Conservation (phyloP, 768 basidiomycete species). For the Boletus rubroflammeus region DNA sequence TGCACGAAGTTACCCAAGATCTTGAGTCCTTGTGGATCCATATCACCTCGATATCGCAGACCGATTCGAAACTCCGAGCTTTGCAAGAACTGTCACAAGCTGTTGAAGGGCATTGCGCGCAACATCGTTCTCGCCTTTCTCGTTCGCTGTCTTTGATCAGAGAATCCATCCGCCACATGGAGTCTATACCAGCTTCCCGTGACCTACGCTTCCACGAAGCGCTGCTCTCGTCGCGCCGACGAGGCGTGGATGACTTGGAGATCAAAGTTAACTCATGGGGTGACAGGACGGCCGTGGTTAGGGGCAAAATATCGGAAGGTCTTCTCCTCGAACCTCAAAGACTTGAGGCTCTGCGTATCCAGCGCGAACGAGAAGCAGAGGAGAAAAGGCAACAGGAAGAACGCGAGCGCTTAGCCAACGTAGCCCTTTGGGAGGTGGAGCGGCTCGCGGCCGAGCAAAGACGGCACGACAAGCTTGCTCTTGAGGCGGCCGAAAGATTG, state of each 20-base stretch:
- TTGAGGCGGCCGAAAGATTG: not conserved
- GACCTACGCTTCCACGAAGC: constrained; percentile 46
- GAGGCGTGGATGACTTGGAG: constrained; percentile 51
- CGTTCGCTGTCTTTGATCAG: constrained; percentile 53
- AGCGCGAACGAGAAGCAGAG: constrained; percentile 26
- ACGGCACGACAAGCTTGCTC: constrained; percentile 28
- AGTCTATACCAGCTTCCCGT: constrained; percentile 40
- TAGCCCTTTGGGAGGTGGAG: constrained; percentile 34
- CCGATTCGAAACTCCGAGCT: constrained; percentile 29
- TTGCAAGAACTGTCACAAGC: constrained; percentile 37
- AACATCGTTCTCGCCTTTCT: constrained; percentile 37
- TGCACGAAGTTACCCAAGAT: constrained; percentile 39
- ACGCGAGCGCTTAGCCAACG: constrained; percentile 30
- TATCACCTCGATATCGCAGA: constrained; percentile 28
- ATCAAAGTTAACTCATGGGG: constrained; percentile 46
- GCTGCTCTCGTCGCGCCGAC: constrained; percentile 46
- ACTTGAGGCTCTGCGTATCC: constrained; percentile 37
- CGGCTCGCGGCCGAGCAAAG: constrained; percentile 25
- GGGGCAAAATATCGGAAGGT: constrained; percentile 38
- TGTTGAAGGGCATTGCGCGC: constrained; percentile 34
- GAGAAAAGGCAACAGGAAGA: constrained; percentile 19
- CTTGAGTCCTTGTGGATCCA: constrained; percentile 38
- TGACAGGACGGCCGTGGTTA: constrained; percentile 32
- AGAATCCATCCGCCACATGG: constrained; percentile 54
- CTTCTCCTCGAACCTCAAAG: constrained; percentile 40